These are phyloP conservation scores for Triticum turgidum DNA, from an alignment of 176 grass and related monocot species.

Conservation along the genomic window DNA sequence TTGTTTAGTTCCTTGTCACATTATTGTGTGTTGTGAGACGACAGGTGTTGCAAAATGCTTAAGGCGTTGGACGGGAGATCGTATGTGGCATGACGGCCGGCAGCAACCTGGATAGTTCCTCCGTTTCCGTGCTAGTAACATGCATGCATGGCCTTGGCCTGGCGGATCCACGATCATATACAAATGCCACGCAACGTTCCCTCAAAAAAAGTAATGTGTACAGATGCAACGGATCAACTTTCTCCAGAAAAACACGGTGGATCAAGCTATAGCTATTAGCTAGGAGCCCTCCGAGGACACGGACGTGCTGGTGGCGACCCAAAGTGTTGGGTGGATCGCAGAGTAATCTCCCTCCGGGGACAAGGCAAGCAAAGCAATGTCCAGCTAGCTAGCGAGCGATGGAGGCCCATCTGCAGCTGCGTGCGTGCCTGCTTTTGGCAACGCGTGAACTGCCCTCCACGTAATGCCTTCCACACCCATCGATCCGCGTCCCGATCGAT, in stretches of 20 bases:
- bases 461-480: conserved; percentile 6
- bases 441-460: conserved; percentile 38
- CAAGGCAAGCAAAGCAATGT: not conserved
- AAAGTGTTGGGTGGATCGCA: not conserved
- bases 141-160: not conserved
- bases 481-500: not conserved
- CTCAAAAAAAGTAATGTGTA: too few species aligned
- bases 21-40: not conserved
- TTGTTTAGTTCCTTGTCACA: not conserved
- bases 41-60: not conserved
- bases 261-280: too few species aligned
- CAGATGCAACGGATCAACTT: not conserved
- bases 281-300: too few species aligned
- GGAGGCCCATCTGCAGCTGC: not conserved
- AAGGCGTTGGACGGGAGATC: not conserved
- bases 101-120: not conserved
- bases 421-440: conserved; percentile 2
- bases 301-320: too few species aligned
- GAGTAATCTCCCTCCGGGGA: too few species aligned
- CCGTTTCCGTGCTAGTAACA: not conserved
- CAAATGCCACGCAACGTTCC: too few species aligned
- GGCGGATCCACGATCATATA: too few species aligned
- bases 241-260: too few species aligned
- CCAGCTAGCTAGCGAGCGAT: too few species aligned
- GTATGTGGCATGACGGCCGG: not conserved